Percentiles rank a stretch among this genome's conserved stretches.
These are phyloP conservation scores for Ceratocystis destructans DNA, from an alignment of 2,329 filamentous ascomycete species.

Conservation along the genomic window DNA sequence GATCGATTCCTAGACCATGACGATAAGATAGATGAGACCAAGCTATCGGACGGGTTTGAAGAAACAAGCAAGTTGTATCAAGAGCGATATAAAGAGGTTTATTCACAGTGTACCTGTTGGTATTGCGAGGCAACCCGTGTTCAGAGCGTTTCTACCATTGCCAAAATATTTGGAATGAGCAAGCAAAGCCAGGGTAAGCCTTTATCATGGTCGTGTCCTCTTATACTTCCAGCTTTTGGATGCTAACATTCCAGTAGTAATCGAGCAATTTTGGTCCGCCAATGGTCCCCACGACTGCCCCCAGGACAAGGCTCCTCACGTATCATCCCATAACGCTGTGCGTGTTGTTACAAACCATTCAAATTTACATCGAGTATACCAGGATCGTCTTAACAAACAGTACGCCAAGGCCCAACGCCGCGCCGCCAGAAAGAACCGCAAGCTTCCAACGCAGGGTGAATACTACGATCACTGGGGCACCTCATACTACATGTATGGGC, in stretches of 20 bases:
- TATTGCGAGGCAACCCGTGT: slow-evolving; percentile 53
- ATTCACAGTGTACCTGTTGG: slow-evolving; percentile 69
- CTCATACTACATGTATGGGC: slow-evolving; percentile 36
- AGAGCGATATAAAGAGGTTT: slow-evolving; percentile 49
- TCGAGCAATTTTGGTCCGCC: slow-evolving; percentile 35
- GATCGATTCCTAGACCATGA: slow-evolving; percentile 62
- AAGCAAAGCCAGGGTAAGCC: slow-evolving; percentile 32
- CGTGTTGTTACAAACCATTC: slow-evolving; percentile 20
- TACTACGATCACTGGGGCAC: slow-evolving; percentile 44
- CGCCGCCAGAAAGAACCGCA: slow-evolving; percentile 36
- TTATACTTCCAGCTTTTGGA: background rate
- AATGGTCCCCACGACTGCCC: slow-evolving; percentile 37
- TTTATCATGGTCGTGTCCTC: background rate
- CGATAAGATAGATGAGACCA: slow-evolving; percentile 62
- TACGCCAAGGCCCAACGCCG: slow-evolving; percentile 42
- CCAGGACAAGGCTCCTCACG: slow-evolving; percentile 49
- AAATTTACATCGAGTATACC: slow-evolving; percentile 20
- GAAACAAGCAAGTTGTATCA: slow-evolving; percentile 62
- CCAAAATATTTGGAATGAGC: slow-evolving; percentile 33
- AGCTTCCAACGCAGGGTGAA: slow-evolving; percentile 34
- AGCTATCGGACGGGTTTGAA: slow-evolving; percentile 51
- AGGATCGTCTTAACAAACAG: slow-evolving; percentile 34
- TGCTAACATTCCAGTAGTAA: slow-evolving; percentile 18
- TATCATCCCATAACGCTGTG: slow-evolving; percentile 60
- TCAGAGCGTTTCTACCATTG: slow-evolving; percentile 29